Base-by-base conservation (phyloP, 805 yeast genomes). In the Myxozyma melibiosi region DNA sequence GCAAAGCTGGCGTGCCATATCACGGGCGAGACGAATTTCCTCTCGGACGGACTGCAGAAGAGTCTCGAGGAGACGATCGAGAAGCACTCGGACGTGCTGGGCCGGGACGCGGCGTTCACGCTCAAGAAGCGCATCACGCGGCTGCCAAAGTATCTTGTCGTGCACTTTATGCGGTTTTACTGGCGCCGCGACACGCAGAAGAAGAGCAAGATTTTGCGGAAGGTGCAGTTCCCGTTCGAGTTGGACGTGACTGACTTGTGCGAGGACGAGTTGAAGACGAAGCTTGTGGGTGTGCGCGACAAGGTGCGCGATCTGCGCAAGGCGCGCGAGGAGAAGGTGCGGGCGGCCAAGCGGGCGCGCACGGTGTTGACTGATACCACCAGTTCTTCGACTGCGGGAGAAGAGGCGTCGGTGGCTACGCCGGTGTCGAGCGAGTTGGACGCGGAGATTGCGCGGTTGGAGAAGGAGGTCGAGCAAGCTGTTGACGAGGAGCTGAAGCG, bases 201-300 rank as follows among this genome's bases (percentile, higher is more conserved):
- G 73, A 94, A 94, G 76, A 87, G 96, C 18, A 94, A 94, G 74
- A 94, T 94, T 70, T 78, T 94, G 71, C 84, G 99, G 71, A 90
- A 86, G 74, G 99, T 94, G 25, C 88, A 85, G 62, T 94, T 94
- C 75, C 99, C 99, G 40, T 88, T 90, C 74, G 94, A 88, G 72
- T 76, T 92, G 56, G 99, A 94, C 71, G 78, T 90, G 38, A 81
- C 91, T 16, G 97, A 91, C 69, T 76, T 91, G 75, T 78, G 94
- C 66, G 90, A 90, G 57, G 90, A 84, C n/a, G 84, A 82, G 9
- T 81, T 90, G 63, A 84, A 82, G 68, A 75, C 76, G 13, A 82
- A 82, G 55, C 84, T 90, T 68, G 78, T 84, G 20, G 80, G 84
- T 41, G 80, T 82, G 4, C 84, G 97, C 69, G 97, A 91, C 61